These are phyloP conservation scores for Myxozyma sirexii DNA, from an alignment of 805 yeast species.

Conservation along the genomic window DNA sequence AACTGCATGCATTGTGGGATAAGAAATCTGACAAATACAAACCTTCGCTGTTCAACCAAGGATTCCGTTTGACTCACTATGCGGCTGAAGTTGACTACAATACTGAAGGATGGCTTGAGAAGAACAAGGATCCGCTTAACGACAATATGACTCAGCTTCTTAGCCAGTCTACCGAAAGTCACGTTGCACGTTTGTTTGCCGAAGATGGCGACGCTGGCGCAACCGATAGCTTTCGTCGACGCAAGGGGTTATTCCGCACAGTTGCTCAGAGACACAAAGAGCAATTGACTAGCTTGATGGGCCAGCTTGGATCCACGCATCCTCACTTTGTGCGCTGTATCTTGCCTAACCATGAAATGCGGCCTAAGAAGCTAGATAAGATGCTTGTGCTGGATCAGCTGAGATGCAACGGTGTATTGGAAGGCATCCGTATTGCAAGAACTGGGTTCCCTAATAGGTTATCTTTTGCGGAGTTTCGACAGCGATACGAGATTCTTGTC, in stretches of 20 bases:
- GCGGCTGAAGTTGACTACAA: conserved; percentile 97
- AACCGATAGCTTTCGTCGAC: conserved; percentile 33
- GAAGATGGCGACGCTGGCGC: conserved; percentile 38
- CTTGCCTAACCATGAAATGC: conserved; percentile 79
- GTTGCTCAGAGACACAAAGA: conserved; percentile 88
- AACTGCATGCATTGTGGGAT: conserved; percentile 68
- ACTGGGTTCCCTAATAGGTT: conserved; percentile 96
- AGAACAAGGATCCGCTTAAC: conserved; percentile 90
- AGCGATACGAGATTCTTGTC: conserved; percentile 72
- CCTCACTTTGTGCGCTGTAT: conserved; percentile 98
- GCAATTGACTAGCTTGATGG: conserved; percentile 72
- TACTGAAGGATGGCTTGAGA: conserved; percentile 89
- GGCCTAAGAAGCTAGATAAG: conserved; percentile 71
- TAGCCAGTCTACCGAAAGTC: conserved; percentile 56
- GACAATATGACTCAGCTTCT: conserved; percentile 69
- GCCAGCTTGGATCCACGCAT: conserved; percentile 73
- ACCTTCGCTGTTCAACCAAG: conserved; percentile 72
- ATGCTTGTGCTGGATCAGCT: conserved; percentile 81
- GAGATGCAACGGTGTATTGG: conserved; percentile 95
- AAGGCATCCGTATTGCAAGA: conserved; percentile 95
- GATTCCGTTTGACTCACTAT: conserved; percentile 85
- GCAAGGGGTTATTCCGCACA: conserved; percentile 61
- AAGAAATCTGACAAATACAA: conserved; percentile 59
- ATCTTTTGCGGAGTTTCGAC: conserved; percentile 75
- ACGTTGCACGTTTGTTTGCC: conserved; percentile 60